Conservation (phyloP, 306 rosid species). For the Mucuna pruriens region DNA sequence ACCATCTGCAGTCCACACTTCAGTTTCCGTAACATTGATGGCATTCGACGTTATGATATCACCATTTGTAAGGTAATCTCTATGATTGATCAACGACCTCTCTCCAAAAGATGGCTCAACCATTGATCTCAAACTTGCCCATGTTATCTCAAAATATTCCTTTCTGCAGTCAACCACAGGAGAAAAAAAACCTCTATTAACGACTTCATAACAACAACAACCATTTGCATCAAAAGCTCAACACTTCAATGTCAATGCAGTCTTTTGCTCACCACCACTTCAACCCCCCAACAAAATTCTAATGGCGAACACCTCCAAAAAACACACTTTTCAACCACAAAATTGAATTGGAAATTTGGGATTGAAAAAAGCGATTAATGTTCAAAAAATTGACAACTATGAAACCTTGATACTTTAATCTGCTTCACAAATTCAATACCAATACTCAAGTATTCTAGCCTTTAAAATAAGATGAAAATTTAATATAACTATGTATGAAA, state of each 20-base stretch:
- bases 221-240: background rate
- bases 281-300: background rate
- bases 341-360: slow-evolving; percentile 8
- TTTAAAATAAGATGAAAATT: too few species aligned
- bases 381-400: background rate
- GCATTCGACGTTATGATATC: slow-evolving; percentile 56
- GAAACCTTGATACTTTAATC: too few species aligned
- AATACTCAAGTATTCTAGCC: too few species aligned
- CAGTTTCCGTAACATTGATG: slow-evolving; percentile 50
- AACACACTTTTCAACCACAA: background rate
- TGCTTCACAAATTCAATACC: too few species aligned
- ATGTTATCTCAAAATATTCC: slow-evolving; percentile 87
- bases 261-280: background rate
- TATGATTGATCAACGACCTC: slow-evolving; percentile 66
- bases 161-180: slow-evolving; percentile 56
- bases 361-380: background rate
- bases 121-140: slow-evolving; percentile 79
- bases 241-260: background rate
- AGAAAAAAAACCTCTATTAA: background rate
- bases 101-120: slow-evolving; percentile 80
- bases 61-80: slow-evolving; percentile 61
- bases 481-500: too few species aligned
- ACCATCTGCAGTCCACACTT: slow-evolving; percentile 70
- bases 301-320: slow-evolving; percentile 20
- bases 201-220: background rate